A percentile compares a stretch with the other conserved stretches of the same genome.
phyloP scores from a whole-genome alignment of 495 filamentous ascomycete species.

The Penicillium tannophilum region DNA sequence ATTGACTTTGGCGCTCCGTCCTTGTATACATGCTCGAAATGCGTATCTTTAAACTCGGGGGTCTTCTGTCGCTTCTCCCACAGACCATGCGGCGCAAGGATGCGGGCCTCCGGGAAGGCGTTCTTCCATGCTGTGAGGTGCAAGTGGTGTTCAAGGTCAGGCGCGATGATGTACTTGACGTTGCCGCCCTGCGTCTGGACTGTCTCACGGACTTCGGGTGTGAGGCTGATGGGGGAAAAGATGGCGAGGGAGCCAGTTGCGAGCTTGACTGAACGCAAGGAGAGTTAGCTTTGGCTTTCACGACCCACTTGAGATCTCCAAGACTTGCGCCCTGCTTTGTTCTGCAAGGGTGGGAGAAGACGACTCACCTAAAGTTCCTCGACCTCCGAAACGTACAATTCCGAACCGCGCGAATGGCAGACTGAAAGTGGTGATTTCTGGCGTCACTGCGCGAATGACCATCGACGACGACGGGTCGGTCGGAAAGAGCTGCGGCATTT shows the following conservation, averaged over 20 bases:
- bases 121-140: constrained; percentile 80
- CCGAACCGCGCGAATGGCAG: constrained; percentile 86
- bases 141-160: constrained; percentile 92
- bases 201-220: constrained; percentile 70
- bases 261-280: constrained; percentile 67
- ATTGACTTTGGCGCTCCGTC: constrained; percentile 56
- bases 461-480: constrained; percentile 73
- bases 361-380: constrained; percentile 77
- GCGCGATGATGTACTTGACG: constrained; percentile 81
- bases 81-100: constrained; percentile 85
- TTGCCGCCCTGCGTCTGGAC: constrained; percentile 66
- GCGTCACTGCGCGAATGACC: constrained; percentile 82
- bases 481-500: constrained; percentile 52
- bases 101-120: constrained; percentile 73
- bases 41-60: constrained; percentile 64
- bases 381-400: constrained; percentile 75
- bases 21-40: constrained; percentile 67
- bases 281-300: constrained; percentile 7
- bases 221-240: constrained; percentile 87
- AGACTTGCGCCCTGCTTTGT: not conserved
- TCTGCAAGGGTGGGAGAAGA: constrained; percentile 10
- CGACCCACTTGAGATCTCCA: not conserved
- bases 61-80: constrained; percentile 77
- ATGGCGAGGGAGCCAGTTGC: constrained; percentile 76
- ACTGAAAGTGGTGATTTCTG: constrained; percentile 79